Evolutionary conservation across 1,284 basidiomycete genomes (phyloP).

Genomic region (Ustilago xerochloae): DNA sequence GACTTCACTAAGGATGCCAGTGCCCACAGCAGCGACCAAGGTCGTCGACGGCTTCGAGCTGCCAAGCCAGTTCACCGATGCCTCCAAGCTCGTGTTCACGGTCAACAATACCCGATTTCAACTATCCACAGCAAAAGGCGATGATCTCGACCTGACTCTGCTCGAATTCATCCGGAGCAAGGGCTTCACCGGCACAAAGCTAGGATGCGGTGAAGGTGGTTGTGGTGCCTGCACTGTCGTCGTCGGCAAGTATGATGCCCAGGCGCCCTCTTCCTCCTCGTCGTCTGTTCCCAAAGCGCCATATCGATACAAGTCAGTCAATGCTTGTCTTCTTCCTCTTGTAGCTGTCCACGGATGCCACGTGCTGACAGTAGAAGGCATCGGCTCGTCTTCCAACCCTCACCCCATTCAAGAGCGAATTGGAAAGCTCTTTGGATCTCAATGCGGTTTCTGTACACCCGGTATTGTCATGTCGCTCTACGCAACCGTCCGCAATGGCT

Average conservation of each 20-base stretch:
- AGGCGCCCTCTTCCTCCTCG: conserved; percentile 3
- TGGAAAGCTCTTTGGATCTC: conserved; percentile 65
- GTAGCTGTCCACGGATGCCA: conserved; percentile 68
- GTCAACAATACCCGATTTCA: conserved; percentile 49
- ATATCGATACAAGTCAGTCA: conserved; percentile 66
- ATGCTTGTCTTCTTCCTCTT: conserved; percentile 68
- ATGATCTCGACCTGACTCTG: conserved; percentile 58
- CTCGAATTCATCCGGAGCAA: conserved; percentile 67
- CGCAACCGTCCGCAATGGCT: conserved; percentile 65
- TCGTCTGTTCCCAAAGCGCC: conserved; percentile 20
- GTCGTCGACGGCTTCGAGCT: conserved; percentile 43
- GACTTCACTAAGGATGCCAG: conserved; percentile 31
- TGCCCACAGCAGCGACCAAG: conserved; percentile 12
- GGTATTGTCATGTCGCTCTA: conserved; percentile 69
- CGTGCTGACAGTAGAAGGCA: conserved; percentile 68
- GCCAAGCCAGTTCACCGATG: conserved; percentile 19
- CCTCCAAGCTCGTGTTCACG: conserved; percentile 49
- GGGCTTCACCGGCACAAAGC: conserved; percentile 68
- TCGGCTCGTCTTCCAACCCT: conserved; percentile 66
- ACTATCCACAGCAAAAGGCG: conserved; percentile 38
- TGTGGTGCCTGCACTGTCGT: conserved; percentile 69
- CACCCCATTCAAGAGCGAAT: conserved; percentile 69
- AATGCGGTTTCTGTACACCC: conserved; percentile 67
- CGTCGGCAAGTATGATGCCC: conserved; percentile 45
- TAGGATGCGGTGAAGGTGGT: conserved; percentile 69